Evolutionary conservation across 495 filamentous ascomycete genomes (phyloP), one percentile per base, ranked within the genome.

Genomic region (Saxophila tyrrhenica): DNA sequence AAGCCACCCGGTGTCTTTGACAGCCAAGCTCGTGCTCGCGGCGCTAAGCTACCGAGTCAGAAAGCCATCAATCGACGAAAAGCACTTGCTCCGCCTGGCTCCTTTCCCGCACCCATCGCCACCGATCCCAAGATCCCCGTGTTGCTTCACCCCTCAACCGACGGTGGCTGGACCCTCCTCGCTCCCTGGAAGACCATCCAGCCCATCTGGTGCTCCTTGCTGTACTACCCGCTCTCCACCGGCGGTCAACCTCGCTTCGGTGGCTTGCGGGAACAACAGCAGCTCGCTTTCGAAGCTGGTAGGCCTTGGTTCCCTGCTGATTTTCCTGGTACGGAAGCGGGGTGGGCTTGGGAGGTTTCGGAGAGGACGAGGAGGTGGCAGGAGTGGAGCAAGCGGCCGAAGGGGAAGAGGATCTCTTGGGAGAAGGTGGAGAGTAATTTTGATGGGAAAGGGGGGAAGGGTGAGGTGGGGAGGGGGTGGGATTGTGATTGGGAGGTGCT

Each of bases 121-220:
- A 75, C 73, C n/a, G 94, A 98, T 61, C 88, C 87, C 3, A 69
- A 76, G 3, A 92, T 98, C 38, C 94, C 92, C 1, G 72, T 94
- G 25, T 75, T 95, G 13, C 69, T 89, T 21, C 67, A 86, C 10
- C 83, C 78, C 15, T 75, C 77, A 11, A 64, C 74, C 25, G 21
- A 25, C 8, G 22, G 56, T 66, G 15, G 55, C 62, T 97, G 90
- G 89, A 94, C 85, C 0, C 61, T 98, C 1, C 74, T 97, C 25
- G 72, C 92, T 2, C 92, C 92, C 0, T 97, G 92, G 90, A 91
- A 89, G 62, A 95, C 88, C 59, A 83, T 96, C 25, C 68, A 76
- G 20, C 82, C 89, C 0, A 70, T 97, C 35, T 98, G 92, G 92
- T 86, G 91, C 62, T 76, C 79, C 16, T 62, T 98, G 13, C 83